These are phyloP conservation scores for Striga asiatica DNA, from an alignment of 257 asterid genomes.

Conservation along the genomic window DNA sequence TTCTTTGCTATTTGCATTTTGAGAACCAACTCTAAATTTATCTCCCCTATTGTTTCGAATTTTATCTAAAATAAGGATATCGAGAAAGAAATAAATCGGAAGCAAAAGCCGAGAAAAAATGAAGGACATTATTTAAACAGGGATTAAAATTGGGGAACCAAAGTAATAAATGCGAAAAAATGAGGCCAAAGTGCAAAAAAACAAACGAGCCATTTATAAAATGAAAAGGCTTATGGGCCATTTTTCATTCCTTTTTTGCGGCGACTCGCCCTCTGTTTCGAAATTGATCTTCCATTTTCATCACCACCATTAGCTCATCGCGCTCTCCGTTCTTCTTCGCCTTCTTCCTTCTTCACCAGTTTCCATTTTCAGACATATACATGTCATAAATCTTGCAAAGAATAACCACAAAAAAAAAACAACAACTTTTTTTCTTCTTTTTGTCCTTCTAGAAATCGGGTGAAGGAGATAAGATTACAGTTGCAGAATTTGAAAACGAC, in stretches of 20 bases:
- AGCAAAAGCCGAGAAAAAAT: background rate
- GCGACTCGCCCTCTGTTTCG: constrained; percentile 37
- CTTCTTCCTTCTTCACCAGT: background rate
- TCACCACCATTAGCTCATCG: constrained; percentile 32
- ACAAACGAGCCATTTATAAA: background rate
- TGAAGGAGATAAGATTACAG: background rate
- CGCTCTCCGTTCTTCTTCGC: constrained; percentile 28
- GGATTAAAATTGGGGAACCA: background rate
- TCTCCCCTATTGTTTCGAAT: background rate
- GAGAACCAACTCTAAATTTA: too few relatives aligned
- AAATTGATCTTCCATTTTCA: constrained; percentile 14
- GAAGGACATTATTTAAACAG: background rate
- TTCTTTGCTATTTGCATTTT: too few relatives aligned
- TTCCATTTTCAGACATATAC: constrained; percentile 18
- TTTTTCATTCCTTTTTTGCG: constrained; percentile 14
- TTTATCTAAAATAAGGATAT: background rate
- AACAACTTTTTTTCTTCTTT: too few relatives aligned
- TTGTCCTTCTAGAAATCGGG: background rate
- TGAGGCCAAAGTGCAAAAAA: background rate
- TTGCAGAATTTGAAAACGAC: constrained; percentile 5
- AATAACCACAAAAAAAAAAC: too few relatives aligned
- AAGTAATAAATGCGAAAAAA: background rate
- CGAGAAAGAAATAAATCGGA: background rate
- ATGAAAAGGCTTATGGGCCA: background rate
- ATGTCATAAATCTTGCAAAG: background rate